Percentiles rank a stretch among this genome's conserved stretches.
Conservation (phyloP, 2,329 filamentous ascomycete species). For the Penicillium nordicum region DNA sequence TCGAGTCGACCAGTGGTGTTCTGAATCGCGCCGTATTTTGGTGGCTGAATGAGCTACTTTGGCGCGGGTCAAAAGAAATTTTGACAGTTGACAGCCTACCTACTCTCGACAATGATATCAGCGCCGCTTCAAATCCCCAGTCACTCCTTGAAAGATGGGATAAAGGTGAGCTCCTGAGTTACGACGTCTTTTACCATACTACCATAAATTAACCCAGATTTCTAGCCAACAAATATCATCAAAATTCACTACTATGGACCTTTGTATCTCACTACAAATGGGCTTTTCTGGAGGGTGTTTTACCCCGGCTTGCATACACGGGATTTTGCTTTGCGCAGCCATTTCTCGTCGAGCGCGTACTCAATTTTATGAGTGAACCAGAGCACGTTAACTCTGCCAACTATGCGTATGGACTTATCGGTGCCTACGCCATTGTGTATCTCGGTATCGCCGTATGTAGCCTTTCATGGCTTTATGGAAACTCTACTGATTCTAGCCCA, state of each 20-base stretch:
- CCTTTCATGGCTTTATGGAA: neutral
- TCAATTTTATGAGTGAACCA: constrained; percentile 18
- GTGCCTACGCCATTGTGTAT: constrained; percentile 39
- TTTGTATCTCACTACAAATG: constrained; percentile 19
- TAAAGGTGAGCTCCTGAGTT: constrained; percentile 15
- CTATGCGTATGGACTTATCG: constrained; percentile 37
- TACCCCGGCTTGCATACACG: constrained; percentile 39
- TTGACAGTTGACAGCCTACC: constrained; percentile 43
- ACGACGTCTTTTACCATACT: neutral
- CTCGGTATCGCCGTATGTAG: constrained; percentile 36
- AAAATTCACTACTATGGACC: constrained; percentile 20
- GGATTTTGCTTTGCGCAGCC: constrained; percentile 48
- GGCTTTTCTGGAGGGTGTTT: constrained; percentile 22
- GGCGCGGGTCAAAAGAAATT: constrained; percentile 27
- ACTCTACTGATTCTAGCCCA: neutral
- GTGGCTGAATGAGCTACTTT: constrained; percentile 38
- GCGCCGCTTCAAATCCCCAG: constrained; percentile 29
- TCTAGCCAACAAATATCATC: constrained; percentile 14
- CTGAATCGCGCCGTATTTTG: constrained; percentile 32
- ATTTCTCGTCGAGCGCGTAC: constrained; percentile 38
- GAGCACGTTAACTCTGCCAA: constrained; percentile 22
- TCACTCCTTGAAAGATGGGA: constrained; percentile 32
- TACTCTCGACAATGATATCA: constrained; percentile 34
- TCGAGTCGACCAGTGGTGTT: constrained; percentile 24
- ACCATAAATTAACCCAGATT: neutral